phyloP scores from a whole-genome alignment of 768 basidiomycete species.

The Cubamyces sp. region DNA sequence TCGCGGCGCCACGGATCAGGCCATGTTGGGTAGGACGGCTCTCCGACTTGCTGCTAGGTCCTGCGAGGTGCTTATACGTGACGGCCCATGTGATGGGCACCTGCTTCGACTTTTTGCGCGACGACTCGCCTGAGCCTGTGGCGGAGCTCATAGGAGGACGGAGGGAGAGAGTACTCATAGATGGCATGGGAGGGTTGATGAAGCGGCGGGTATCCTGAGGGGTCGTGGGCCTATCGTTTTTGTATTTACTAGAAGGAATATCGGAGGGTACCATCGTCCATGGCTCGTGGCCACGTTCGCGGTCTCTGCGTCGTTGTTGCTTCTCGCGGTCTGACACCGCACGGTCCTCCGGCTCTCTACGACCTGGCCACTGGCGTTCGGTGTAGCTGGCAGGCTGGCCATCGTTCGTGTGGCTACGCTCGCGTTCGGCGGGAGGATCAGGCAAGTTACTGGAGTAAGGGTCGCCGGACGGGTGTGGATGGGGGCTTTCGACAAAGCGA shows the following conservation, averaged over 20 bases:
- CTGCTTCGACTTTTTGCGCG: conserved; percentile 36
- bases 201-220: conserved; percentile 30
- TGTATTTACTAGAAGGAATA: conserved; percentile 28
- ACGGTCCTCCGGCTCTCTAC: conserved; percentile 8
- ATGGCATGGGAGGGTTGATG: conserved; percentile 27
- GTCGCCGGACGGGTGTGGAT: neutral
- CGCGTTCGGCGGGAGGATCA: conserved; percentile 13
- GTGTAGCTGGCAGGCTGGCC: conserved; percentile 14
- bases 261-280: conserved; percentile 30
- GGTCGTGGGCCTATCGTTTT: conserved; percentile 28
- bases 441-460: neutral
- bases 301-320: conserved; percentile 4
- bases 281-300: conserved; percentile 6
- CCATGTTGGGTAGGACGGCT: conserved; percentile 40
- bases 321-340: conserved; percentile 17
- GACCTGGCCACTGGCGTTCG: neutral
- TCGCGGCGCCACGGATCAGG: conserved; percentile 42
- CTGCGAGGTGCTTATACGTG: conserved; percentile 48
- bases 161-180: conserved; percentile 20
- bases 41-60: conserved; percentile 42
- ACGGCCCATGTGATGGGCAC: conserved; percentile 53
- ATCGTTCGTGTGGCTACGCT: conserved; percentile 16
- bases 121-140: conserved; percentile 23
- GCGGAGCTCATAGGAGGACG: conserved; percentile 23
- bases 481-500: conserved; percentile 16